Conservation (phyloP, 1,284 basidiomycete genomes). For the Bjerkandera adusta region DNA sequence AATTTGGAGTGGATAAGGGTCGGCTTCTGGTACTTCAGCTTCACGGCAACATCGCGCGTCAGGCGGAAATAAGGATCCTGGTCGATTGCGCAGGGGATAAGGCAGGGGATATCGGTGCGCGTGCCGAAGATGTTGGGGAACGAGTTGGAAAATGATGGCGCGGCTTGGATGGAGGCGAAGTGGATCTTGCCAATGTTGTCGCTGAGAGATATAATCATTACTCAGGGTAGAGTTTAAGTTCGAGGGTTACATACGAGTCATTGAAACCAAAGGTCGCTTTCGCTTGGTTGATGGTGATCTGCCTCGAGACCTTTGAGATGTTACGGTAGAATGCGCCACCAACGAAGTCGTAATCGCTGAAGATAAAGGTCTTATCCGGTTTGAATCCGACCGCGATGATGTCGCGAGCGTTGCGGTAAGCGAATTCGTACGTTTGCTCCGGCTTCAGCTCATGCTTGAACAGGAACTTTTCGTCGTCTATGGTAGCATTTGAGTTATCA, state of each 20-base stretch:
- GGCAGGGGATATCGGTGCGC: conserved; percentile 80
- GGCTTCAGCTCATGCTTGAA: conserved; percentile 94
- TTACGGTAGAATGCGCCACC: conserved; percentile 95
- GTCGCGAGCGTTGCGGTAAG: conserved; percentile 87
- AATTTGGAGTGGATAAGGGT: conserved; percentile 93
- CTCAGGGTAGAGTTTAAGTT: background rate
- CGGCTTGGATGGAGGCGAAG: conserved; percentile 96
- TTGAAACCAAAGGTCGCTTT: conserved; percentile 96
- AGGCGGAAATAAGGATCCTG: conserved; percentile 97
- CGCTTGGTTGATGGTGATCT: conserved; percentile 92
- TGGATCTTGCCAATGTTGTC: conserved; percentile 99
- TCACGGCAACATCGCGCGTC: conserved; percentile 91
- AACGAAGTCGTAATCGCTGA: conserved; percentile 89
- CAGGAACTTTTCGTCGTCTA: conserved; percentile 99
- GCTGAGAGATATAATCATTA: conserved; percentile 37
- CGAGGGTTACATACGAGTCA: conserved; percentile 89
- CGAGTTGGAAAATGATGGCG: conserved; percentile 96
- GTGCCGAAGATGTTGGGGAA: conserved; percentile 98
- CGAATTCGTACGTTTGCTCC: conserved; percentile 86
- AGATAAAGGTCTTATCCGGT: conserved; percentile 94
- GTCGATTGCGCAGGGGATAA: conserved; percentile 99
- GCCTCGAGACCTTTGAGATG: conserved; percentile 88
- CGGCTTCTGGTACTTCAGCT: conserved; percentile 96
- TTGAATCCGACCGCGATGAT: conserved; percentile 98
- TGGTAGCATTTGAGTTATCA: conserved; percentile 1